Evolutionary conservation across 805 yeast species (phyloP).

Genomic region (Wickerhamomyces strasburgensis): DNA sequence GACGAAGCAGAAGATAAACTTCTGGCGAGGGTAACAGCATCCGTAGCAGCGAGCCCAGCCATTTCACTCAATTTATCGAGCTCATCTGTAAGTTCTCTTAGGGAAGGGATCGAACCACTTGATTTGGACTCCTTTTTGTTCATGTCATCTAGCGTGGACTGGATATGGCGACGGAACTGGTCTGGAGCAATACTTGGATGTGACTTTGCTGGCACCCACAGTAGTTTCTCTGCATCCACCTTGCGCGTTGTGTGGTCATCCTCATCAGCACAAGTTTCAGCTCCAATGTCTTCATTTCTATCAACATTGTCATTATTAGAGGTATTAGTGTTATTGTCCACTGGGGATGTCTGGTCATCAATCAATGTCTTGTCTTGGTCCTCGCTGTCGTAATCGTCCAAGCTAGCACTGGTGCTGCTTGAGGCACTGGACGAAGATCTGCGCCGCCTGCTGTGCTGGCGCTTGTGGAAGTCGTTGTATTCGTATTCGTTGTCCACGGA

Average conservation of each 20-base stretch:
- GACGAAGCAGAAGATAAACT: conserved; percentile 68
- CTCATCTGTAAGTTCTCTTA: conserved; percentile 69
- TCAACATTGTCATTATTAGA: neutral
- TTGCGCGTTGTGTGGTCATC: conserved; percentile 8
- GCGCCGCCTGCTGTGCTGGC: conserved; percentile 16
- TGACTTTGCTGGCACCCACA: conserved; percentile 95
- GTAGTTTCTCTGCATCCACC: conserved; percentile 36
- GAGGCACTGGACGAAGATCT: conserved; percentile 17
- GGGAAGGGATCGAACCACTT: conserved; percentile 46
- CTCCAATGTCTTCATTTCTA: conserved; percentile 2
- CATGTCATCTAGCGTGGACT: conserved; percentile 31
- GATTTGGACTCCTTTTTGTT: conserved; percentile 15
- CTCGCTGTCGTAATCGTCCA: no score
- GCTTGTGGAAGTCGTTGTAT: conserved; percentile 24
- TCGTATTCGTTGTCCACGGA: conserved; percentile 28
- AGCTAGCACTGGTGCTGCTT: neutral
- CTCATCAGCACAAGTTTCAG: conserved; percentile 3
- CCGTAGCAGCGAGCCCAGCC: conserved; percentile 75
- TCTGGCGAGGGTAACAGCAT: conserved; percentile 79
- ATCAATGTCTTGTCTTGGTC: conserved; percentile 9
- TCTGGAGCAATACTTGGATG: conserved; percentile 97
- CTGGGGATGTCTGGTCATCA: no score
- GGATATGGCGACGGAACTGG: conserved; percentile 66
- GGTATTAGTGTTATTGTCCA: conserved; percentile 2
- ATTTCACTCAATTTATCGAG: conserved; percentile 65